Evolutionary conservation across 108 stramenopile genomes (phyloP), one percentile per base, ranked within the genome.

Genomic region (Pseudonitzschia pungens): DNA sequence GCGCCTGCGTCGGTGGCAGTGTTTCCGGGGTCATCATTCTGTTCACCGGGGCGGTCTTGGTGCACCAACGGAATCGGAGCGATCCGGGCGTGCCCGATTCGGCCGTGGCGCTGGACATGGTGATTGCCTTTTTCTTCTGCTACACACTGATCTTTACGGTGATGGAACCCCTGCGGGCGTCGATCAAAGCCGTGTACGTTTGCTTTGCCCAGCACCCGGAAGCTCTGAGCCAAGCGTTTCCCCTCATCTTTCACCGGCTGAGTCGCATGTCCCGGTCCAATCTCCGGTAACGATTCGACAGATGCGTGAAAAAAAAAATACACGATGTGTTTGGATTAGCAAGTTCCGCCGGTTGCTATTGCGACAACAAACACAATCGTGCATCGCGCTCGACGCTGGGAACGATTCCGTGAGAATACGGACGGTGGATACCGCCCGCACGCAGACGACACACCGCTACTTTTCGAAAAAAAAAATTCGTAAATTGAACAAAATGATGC

Each of bases 151-250:
- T 92, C 0, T 89, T 91, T 54, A 95, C 93, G 1, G 89, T 89
- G 27, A 80, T 95, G 88, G 93, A 95, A 75, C 93, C 93, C 6
- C 71, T 95, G 52, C 83, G 89, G 50, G 88, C 93, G 10, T 80
- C 81, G 16, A 91, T 95, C 68, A 90, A 95, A 70, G 88, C 90
- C 21, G 76, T 90, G 4, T 95, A 95, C 74, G 87, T 95, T 28
- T 89, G 88, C 57, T 95, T 95, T 70, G 93, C 89, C 9, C 87
- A 95, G 80, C 84, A 89, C 70, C 91, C 91, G 7, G 74, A 83
- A 69, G 86, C 88, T 58, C 70, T 95, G 32, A 86, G 89, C 67
- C 89, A 89, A 63, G 81, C 91, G 4, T 95, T 85, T 58, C 93
- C 93, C 42, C 70, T 95, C 20, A 88, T 95, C 31, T 95, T 84